phyloP scores from a whole-genome alignment of 345 rosid genomes.

The Gossypium stocksii region DNA sequence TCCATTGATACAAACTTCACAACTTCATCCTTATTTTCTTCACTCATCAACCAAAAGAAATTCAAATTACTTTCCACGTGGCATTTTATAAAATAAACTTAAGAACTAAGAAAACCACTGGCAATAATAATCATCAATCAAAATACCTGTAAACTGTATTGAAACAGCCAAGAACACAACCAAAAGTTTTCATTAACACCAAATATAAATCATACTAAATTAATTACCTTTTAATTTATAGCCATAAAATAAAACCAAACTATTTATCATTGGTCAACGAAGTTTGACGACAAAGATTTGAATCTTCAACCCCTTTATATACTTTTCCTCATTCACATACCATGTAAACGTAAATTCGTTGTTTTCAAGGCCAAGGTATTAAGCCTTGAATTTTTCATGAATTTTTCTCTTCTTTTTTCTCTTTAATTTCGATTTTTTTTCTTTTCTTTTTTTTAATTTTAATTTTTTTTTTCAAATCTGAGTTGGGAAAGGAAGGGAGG shows the following conservation, averaged over 20 bases:
- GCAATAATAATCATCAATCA: background rate
- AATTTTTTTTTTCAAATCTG: background rate
- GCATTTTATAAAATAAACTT: background rate
- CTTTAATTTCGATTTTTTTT: too few relatives aligned
- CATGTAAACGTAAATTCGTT: conserved; percentile 1
- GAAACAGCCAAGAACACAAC: background rate
- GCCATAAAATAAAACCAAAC: background rate
- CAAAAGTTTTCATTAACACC: background rate
- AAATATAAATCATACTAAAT: background rate
- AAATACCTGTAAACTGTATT: background rate
- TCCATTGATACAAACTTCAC: too few relatives aligned
- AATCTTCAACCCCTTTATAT: background rate
- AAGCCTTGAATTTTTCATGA: background rate
- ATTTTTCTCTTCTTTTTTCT: too few relatives aligned
- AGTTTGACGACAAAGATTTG: conserved; percentile 1
- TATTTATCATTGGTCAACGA: background rate
- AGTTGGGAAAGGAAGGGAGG: background rate
- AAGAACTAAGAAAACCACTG: background rate
- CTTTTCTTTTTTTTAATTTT: background rate
- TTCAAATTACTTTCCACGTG: background rate
- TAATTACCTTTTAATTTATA: background rate
- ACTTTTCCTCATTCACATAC: background rate
- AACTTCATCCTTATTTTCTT: too few relatives aligned
- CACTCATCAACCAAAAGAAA: too few relatives aligned
- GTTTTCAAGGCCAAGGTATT: conserved; percentile 1